Percentiles rank a stretch among this genome's conserved stretches.
Conservation (phyloP, 768 basidiomycete species). For the Ramaria sp. region DNA sequence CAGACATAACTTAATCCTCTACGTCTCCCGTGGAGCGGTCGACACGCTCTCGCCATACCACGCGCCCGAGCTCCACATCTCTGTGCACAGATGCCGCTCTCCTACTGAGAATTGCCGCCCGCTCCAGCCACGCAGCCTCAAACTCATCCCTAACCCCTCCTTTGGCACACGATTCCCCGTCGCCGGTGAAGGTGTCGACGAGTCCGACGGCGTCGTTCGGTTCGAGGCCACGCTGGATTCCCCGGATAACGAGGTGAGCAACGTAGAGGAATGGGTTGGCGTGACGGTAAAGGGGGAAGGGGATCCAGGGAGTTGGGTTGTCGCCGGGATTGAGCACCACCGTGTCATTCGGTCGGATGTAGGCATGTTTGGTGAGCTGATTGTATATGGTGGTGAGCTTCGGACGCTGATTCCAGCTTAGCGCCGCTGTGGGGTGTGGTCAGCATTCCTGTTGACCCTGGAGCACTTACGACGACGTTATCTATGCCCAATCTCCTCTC, state of each 20-base stretch:
- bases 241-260: slow-evolving; percentile 3
- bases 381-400: slow-evolving; percentile 9
- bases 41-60: slow-evolving; percentile 39
- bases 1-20: slow-evolving; percentile 33
- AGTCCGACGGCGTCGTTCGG: slow-evolving; percentile 62
- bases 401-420: slow-evolving; percentile 14
- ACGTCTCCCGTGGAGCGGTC: slow-evolving; percentile 53
- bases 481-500: slow-evolving; percentile 46
- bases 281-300: slow-evolving; percentile 40
- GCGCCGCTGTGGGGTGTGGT: slow-evolving; percentile 29
- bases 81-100: slow-evolving; percentile 35
- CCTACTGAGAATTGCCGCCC: slow-evolving; percentile 8
- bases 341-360: slow-evolving; percentile 23
- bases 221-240: slow-evolving; percentile 40
- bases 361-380: slow-evolving; percentile 33
- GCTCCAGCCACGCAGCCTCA: slow-evolving; percentile 35
- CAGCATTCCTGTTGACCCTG: slow-evolving; percentile 24
- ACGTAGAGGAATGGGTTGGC: slow-evolving; percentile 35
- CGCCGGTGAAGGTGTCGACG: slow-evolving; percentile 58
- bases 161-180: slow-evolving; percentile 48
- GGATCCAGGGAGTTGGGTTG: slow-evolving; percentile 46
- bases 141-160: slow-evolving; percentile 53
- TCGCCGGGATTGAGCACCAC: slow-evolving; percentile 38
- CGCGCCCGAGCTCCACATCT: slow-evolving; percentile 32
- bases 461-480: slow-evolving; percentile 33